Conservation (phyloP, 306 rosid species). For the Boehmeria nivea region DNA sequence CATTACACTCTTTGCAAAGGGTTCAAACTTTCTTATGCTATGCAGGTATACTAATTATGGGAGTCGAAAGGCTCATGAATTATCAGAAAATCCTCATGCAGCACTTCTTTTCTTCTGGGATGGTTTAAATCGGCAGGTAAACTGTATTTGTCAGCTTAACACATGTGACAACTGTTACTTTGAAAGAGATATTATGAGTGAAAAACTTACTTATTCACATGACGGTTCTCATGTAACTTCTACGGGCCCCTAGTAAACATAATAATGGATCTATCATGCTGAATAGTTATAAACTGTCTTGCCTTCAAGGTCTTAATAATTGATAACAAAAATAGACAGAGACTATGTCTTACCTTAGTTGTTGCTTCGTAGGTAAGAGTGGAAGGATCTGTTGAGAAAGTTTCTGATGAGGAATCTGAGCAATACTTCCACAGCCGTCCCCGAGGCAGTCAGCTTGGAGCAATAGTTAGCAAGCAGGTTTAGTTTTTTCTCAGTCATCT, state of each 20-base stretch:
- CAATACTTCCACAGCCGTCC: slow-evolving; percentile 95
- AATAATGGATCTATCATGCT: too few species aligned
- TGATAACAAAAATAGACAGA: too few species aligned
- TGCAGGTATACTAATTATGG: slow-evolving; percentile 91
- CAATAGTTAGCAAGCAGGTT: slow-evolving; percentile 96
- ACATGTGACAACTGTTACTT: not conserved
- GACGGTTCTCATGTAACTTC: too few species aligned
- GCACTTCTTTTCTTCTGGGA: slow-evolving; percentile 92
- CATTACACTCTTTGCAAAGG: not conserved
- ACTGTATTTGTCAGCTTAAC: not conserved
- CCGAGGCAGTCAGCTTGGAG: slow-evolving; percentile 94
- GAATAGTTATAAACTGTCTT: too few species aligned
- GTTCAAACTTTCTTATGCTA: slow-evolving; percentile 20
- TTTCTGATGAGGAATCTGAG: slow-evolving; percentile 83
- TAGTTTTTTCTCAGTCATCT: slow-evolving; percentile 11
- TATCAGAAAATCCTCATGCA: slow-evolving; percentile 81
- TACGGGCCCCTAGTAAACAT: too few species aligned
- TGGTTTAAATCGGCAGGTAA: slow-evolving; percentile 77
- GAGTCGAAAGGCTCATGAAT: slow-evolving; percentile 69
- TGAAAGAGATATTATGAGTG: not conserved
- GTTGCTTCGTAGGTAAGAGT: slow-evolving; percentile 61
- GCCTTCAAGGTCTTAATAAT: too few species aligned
- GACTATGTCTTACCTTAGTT: not conserved
- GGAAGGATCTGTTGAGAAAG: slow-evolving; percentile 82
- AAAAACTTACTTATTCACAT: too few species aligned